Percentiles rank a stretch among this genome's conserved stretches.
Evolutionary conservation across 306 rosid genomes (phyloP).

Genomic region (Lathyrus aphaca): DNA sequence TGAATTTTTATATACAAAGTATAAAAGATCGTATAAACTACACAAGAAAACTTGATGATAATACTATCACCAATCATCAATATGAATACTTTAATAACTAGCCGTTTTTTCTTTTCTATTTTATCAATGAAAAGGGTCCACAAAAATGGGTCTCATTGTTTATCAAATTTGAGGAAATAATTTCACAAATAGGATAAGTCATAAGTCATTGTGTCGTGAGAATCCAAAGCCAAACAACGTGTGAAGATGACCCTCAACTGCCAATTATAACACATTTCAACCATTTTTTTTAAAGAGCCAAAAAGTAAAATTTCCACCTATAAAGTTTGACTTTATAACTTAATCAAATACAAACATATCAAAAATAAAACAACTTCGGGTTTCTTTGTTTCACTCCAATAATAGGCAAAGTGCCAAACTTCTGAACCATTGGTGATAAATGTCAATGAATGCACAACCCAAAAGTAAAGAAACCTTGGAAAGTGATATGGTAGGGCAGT

Average conservation of each 20-base stretch:
- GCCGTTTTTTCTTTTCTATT: constrained; percentile 27
- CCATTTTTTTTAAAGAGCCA: constrained; percentile 31
- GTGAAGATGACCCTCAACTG: constrained; percentile 65
- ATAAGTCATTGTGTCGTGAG: constrained; percentile 42
- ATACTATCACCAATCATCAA: constrained; percentile 27
- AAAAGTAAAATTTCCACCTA: constrained; percentile 41
- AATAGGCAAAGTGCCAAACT: constrained; percentile 42
- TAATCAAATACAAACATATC: constrained; percentile 42
- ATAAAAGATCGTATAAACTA: constrained; percentile 11
- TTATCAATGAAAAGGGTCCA: constrained; percentile 28
- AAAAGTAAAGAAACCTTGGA: constrained; percentile 21
- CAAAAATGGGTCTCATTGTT: constrained; percentile 36
- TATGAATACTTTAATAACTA: constrained; percentile 33
- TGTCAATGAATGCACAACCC: constrained; percentile 40
- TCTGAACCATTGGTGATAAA: constrained; percentile 59
- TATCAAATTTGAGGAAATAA: constrained; percentile 34
- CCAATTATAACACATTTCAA: constrained; percentile 41
- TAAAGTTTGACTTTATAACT: constrained; percentile 45
- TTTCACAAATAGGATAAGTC: constrained; percentile 38
- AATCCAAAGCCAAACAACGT: constrained; percentile 54
- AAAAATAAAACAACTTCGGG: constrained; percentile 27
- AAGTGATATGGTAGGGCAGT: constrained; percentile 16
- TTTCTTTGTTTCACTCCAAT: constrained; percentile 55
- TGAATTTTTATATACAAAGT: neutral
- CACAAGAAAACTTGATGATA: constrained; percentile 6